These are phyloP conservation scores for Dysphania ambrosioides DNA, from an alignment of 148 eudicot genomes.

Conservation along the genomic window DNA sequence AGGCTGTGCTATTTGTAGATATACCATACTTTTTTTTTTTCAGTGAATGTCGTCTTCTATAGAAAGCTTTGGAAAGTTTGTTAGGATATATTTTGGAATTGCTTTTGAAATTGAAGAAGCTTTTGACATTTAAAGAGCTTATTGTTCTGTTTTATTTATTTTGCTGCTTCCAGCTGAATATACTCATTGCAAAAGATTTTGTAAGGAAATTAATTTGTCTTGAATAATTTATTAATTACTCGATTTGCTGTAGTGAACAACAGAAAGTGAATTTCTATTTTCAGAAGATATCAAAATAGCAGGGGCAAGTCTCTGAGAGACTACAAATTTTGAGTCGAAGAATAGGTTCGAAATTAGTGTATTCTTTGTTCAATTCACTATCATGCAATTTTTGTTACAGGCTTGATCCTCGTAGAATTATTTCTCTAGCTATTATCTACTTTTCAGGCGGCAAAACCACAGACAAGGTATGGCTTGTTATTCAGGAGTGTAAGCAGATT, in stretches of 20 bases:
- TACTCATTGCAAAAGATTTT: neutral
- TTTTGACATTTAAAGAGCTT: too few relatives aligned
- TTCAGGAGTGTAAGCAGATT: constrained; percentile 31
- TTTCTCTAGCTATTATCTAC: constrained; percentile 25
- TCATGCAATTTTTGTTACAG: neutral
- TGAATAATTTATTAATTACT: neutral
- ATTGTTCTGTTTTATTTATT: too few relatives aligned
- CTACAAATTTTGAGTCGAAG: constrained; percentile 54
- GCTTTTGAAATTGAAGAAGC: neutral
- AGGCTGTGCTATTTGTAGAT: neutral
- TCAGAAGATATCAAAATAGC: constrained; percentile 93
- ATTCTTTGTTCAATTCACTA: neutral
- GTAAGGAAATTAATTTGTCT: neutral
- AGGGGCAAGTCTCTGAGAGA: constrained; percentile 79
- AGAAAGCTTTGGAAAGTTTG: neutral
- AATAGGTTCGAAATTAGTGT: constrained; percentile 46
- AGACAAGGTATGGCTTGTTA: constrained; percentile 60
- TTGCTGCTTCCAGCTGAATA: neutral
- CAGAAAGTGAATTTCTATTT: constrained; percentile 92
- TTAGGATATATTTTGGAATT: neutral
- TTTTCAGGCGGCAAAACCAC: constrained; percentile 52
- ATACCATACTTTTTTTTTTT: neutral
- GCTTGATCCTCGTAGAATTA: constrained; percentile 27
- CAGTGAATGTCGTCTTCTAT: too few relatives aligned
- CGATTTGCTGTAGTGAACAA: constrained; percentile 53